phyloP scores from a whole-genome alignment of 768 basidiomycete species.

The Amyloporia xantha region DNA sequence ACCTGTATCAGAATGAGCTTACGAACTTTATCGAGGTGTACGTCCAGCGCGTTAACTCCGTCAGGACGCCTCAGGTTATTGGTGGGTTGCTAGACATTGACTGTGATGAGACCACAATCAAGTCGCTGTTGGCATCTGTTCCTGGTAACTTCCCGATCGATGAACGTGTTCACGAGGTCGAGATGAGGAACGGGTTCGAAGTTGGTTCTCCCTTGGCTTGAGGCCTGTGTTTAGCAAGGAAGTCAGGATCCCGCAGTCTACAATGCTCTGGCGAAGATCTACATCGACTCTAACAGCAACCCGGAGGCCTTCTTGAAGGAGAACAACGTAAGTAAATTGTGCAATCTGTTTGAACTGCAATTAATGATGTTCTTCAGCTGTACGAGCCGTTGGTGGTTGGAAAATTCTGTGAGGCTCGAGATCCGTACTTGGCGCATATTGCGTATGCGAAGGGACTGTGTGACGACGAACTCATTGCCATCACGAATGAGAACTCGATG shows the following conservation, averaged over 20 bases:
- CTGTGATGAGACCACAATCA: constrained; percentile 94
- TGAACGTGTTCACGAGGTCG: constrained; percentile 95
- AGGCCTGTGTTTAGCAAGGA: constrained; percentile 88
- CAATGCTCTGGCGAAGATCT: constrained; percentile 98
- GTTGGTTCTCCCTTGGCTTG: constrained; percentile 95
- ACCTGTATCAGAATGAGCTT: constrained; percentile 95
- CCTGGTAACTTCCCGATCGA: constrained; percentile 97
- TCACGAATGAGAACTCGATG: constrained; percentile 99
- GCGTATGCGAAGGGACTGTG: constrained; percentile 99
- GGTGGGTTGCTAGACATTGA: constrained; percentile 97
- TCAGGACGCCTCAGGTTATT: constrained; percentile 93
- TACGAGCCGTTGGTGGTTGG: constrained; percentile 97
- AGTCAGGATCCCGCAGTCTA: constrained; percentile 90
- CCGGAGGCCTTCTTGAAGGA: constrained; percentile 98
- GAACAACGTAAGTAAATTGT: constrained; percentile 69
- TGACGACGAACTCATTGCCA: constrained; percentile 92
- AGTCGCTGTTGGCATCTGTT: constrained; percentile 87
- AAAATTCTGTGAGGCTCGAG: constrained; percentile 98
- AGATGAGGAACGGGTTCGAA: constrained; percentile 94
- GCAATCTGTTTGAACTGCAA: not conserved
- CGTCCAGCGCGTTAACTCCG: constrained; percentile 96
- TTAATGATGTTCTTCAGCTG: constrained; percentile 40
- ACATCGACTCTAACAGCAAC: constrained; percentile 98
- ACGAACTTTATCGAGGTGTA: constrained; percentile 99
- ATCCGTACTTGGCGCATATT: constrained; percentile 97